Base-by-base conservation (phyloP, 768 basidiomycete species). In the Tricholoma matsutake region DNA sequence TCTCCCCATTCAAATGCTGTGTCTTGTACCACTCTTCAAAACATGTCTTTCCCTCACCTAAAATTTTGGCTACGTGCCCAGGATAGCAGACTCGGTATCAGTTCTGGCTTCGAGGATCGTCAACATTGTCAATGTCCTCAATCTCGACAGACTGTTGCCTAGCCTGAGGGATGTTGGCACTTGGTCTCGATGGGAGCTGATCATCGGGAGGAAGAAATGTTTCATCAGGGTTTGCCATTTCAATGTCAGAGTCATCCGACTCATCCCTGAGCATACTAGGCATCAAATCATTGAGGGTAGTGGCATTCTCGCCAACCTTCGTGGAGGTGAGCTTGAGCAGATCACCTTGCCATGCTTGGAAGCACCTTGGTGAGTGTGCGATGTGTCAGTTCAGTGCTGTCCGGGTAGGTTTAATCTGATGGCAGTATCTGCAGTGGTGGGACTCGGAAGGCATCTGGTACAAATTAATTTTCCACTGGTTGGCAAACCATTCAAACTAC, bases 11-110 rank as follows among this genome's bases (percentile, higher is more conserved):
- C 9, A 51, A 18, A 25, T 51, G 29, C 51, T 63, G 61, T 35
- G 61, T 16, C 18, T 35, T 16, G 9, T 57, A 35, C 43, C 58
- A 14, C 51, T 59, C 22, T 52, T 72, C 64, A 60, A 71, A 68
- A 7, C 16, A 2, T 7, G 68, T 69, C 25, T 55, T 29, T 25
- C 32, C 64, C 37, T 28, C 6, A 14, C 52, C 56, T n/a, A 64
- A 20, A 16, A 41, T 28, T 28, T 60, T 16, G 29, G 56, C 60
- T 57, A 61, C 58, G 29, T 60, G 37, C 22, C 63, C 35, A 56
- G 61, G 54, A 58, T 57, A 56, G 41, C 18, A 25, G 13, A 14
- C 52, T 8, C 20, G 22, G 32, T 39, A 25, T n/a, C 20, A 13
- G 41, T 20, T 35, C 28, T 32, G 37, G 58, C 11, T 51, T 41